A percentile compares a stretch with the other conserved stretches of the same genome.
Conservation (phyloP, 2,329 filamentous ascomycete genomes). For the Shiraia bambusicola region DNA sequence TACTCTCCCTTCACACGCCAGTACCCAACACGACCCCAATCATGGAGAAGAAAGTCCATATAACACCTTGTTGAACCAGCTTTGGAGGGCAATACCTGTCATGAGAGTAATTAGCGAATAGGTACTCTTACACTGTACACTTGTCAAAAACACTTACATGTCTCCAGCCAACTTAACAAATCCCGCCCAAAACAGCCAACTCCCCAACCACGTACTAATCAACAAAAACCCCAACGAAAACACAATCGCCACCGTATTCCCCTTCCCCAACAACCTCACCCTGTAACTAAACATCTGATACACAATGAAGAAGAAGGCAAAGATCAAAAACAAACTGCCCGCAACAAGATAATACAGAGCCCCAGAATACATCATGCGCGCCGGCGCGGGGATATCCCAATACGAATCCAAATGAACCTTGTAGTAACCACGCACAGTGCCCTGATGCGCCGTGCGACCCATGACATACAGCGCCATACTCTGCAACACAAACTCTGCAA, state of each 20-base stretch:
- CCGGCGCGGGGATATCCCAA: slow-evolving; percentile 2
- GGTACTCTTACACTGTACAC: background rate
- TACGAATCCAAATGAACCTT: slow-evolving; percentile 2
- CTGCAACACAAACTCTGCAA: slow-evolving; percentile 13
- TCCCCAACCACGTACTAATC: slow-evolving; percentile 4
- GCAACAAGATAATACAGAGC: slow-evolving; percentile 9
- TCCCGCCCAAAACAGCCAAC: background rate
- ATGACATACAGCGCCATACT: slow-evolving; percentile 10
- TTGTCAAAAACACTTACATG: background rate
- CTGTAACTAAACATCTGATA: slow-evolving; percentile 2
- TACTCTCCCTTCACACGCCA: background rate
- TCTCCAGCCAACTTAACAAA: background rate
- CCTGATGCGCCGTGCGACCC: slow-evolving; percentile 13
- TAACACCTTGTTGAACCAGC: background rate
- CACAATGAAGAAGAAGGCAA: slow-evolving; percentile 6
- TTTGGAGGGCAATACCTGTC: background rate
- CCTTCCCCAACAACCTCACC: slow-evolving; percentile 4
- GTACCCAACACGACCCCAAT: background rate
- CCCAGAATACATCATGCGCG: slow-evolving; percentile 8
- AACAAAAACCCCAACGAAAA: slow-evolving; percentile 1
- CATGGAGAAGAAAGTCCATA: background rate
- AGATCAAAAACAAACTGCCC: slow-evolving; percentile 8
- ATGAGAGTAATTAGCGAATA: background rate
- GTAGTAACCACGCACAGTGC: slow-evolving; percentile 4
- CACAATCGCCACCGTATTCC: background rate